Evolutionary conservation across 1,284 basidiomycete species (phyloP), one percentile per base, ranked within the genome.

Genomic region (Cerioporus squamosus): DNA sequence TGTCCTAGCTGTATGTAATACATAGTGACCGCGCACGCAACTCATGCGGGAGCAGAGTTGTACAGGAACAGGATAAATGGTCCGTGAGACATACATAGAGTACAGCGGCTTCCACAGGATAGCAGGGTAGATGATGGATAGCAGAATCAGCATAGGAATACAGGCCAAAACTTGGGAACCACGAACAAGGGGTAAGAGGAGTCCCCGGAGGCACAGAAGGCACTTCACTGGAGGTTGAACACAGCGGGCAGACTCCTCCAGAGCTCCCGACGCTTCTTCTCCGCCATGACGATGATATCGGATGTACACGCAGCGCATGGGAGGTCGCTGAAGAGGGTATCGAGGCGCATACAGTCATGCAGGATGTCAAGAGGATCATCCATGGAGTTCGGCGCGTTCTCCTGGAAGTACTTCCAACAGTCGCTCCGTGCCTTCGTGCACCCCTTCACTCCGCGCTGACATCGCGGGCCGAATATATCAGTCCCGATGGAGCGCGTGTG

Each of bases 371-470:
- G 64, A 43, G 71, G 71, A 56, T 73, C 70, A 59, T 73, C 71
- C 68, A 72, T 71, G 38, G 71, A 72, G 42, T 70, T 65, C 38
- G 71, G 71, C 33, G 71, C 70, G 61, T 72, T 70, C 65, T 73
- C 68, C 65, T 73, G 71, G 58, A 73, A 68, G 64, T 73, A 73
- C 59, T 69, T 70, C 70, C 71, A 73, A 64, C 70, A 73, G 49
- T 72, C 70, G 51, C 53, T 63, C 33, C 68, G 65, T 23, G 68
- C 68, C 57, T 67, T 70, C 54, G 65, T 64, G 60, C 71, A 73
- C 15, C 67, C 68, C 59, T 68, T 69, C 17, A 63, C 51, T 22
- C 62, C 66, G 26, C 68, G 68, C 53, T 64, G 67, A 57, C 71
- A 73, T 15, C 70, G 64, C 44, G 56, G 49, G 29, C 70, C 68